Base-by-base conservation (phyloP, 768 basidiomycete genomes). In the Lactifluus volemus region DNA sequence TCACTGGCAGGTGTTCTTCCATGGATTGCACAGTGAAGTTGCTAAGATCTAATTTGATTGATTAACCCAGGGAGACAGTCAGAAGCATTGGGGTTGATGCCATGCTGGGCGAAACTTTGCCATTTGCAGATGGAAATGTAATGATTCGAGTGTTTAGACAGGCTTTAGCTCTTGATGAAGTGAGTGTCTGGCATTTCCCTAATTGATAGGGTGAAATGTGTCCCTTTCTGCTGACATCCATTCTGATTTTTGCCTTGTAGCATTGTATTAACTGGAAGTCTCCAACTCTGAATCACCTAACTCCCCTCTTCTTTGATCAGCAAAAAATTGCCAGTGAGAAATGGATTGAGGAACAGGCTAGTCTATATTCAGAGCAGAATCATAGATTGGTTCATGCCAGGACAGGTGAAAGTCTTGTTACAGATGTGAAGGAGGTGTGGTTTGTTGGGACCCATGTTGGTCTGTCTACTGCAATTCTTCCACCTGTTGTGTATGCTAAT, bases 101-200 rank as follows among this genome's bases (percentile, higher is more conserved):
- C 25, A 73, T 76, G 73, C 74, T 1, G 25, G 25, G 78, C 4
- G 76, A 79, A 10, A 78, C 75, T 1, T 73, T 92, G 32, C 90
- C 90, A 0, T 92, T 89, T 65, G 83, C 85, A 0, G 75, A 76
- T 49, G 76, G 79, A n/a, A 86, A 89, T 67, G 74, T 71, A 19
- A 76, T 78, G 12, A 84, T 92, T 68, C 83, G 77, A 73, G 80
- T 78, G 4, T 90, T 92, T 70, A 77, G 90, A 15, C 90, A 93
- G 53, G 90, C 89, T 0, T 74, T 91, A 21, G 75, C 89, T 11
- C 79, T 92, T 44, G 88, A 92, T 63, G 89, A 91, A 74, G 87
- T 86, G 63, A 55, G 75, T 68, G 7, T 63, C n/a, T 49, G 19
- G 38, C 5, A 11, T 12, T 14, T 15, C 5, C 12, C 12, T 5